A percentile compares a stretch with the other conserved stretches of the same genome.
Conservation (phyloP, 371 early-diverging fungal species). For the Blakeslea trispora region DNA sequence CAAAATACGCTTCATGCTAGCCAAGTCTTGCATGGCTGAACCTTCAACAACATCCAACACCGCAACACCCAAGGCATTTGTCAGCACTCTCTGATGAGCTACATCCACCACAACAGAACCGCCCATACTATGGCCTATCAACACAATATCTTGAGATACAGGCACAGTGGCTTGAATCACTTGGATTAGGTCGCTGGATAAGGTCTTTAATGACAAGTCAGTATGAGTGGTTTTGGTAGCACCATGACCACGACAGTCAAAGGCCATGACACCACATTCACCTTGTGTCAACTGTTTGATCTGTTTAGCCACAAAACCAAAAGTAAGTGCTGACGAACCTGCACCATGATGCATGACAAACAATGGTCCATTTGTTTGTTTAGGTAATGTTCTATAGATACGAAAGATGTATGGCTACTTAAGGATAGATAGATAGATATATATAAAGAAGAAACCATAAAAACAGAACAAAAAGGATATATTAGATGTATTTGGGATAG, state of each 20-base stretch:
- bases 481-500: constrained; percentile 28
- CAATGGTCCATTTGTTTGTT: constrained; percentile 50
- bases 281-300: constrained; percentile 45
- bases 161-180: constrained; percentile 44
- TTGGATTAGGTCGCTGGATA: constrained; percentile 61
- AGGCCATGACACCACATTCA: constrained; percentile 60
- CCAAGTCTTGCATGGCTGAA: constrained; percentile 78
- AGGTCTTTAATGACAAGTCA: constrained; percentile 59
- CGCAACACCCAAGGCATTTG: constrained; percentile 69
- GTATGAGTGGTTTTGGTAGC: constrained; percentile 50
- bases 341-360: constrained; percentile 93
- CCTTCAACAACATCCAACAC: constrained; percentile 93
- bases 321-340: constrained; percentile 79
- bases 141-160: constrained; percentile 56
- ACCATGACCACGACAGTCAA: constrained; percentile 89
- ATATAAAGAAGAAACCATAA: too few species aligned
- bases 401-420: constrained; percentile 31
- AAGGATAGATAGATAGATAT: constrained; percentile 1
- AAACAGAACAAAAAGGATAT: constrained; percentile 54
- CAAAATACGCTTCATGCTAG: constrained; percentile 65
- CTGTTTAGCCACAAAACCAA: constrained; percentile 65
- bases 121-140: constrained; percentile 91
- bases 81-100: constrained; percentile 53
- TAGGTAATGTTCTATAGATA: constrained; percentile 31
- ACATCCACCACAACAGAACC: constrained; percentile 85